Base-by-base conservation (phyloP, 2,329 filamentous ascomycete genomes). In the Arachnomyces sp. region DNA sequence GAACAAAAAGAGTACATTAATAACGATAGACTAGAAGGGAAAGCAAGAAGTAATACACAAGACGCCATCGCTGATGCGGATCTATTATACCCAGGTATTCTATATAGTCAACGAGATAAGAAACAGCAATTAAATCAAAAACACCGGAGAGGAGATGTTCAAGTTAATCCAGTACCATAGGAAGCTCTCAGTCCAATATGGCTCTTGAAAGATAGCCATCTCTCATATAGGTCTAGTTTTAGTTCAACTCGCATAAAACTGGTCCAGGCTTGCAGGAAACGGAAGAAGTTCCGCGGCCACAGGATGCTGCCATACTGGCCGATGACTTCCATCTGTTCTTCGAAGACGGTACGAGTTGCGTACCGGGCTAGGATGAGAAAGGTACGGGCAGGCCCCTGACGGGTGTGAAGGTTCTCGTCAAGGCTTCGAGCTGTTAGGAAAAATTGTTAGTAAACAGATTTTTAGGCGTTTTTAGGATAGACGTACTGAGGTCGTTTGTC, bases 401-500 rank as follows among this genome's bases (percentile, higher is more conserved):
- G 63, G n/a, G 69, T 72, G 39, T 72, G 69, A 12, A 73, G 53
- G 56, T 84, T 89, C 69, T 98, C 92, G 59, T 98, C 92, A 13
- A 98, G 75, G 53, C 84, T 92, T 48, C 92, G 80, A 12, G 92
- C 73, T 77, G 44, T 32, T 38, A 37, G 15, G 34, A 14, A 33
- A 25, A 28, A 40, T 18, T 28, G 38, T 52, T 44, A 45, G 40
- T 28, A 6, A 3, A n/a, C 17, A 25, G n/a, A n/a, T n/a, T n/a
- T 8, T n/a, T 42, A 28, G 7, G 12, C 2, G 18, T 6, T 29
- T 30, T 21, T 5, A 36, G 25, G 12, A 11, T 33, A 7, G 29
- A 64, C 72, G 57, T 65, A 76, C 72, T 98, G 30, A 98, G 70
- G 65, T 98, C 92, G 60, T 98, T 98, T 2, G 92, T 98, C 68